Percentiles rank a stretch among this genome's conserved stretches.
Evolutionary conservation across 179 eudicot genomes (phyloP).

Genomic region (Amaranthus tricolor): DNA sequence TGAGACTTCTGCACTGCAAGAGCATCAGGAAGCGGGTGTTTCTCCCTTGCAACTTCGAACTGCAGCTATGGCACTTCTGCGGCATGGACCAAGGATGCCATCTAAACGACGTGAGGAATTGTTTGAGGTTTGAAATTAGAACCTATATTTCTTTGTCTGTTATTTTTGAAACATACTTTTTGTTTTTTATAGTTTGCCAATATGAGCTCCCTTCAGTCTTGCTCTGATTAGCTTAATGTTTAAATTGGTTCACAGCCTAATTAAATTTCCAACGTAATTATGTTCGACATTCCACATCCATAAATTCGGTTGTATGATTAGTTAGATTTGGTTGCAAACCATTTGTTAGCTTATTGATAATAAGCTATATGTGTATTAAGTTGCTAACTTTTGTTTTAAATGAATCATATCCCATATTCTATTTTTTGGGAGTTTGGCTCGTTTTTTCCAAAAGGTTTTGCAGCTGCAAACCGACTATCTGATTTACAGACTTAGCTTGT

Average conservation of each 20-base stretch:
- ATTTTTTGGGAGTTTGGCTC: no score
- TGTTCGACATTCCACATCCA: not conserved
- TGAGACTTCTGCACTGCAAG: constrained; percentile 31
- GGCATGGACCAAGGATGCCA: constrained; percentile 92
- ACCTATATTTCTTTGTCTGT: not conserved
- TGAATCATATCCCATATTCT: not conserved
- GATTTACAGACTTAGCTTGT: not conserved
- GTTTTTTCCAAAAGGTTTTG: not conserved
- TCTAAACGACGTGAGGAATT: constrained; percentile 80
- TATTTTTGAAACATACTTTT: not conserved
- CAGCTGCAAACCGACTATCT: not conserved
- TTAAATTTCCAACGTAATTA: no score
- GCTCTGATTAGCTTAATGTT: not conserved
- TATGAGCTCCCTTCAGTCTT: constrained; percentile 1
- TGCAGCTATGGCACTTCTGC: constrained; percentile 92
- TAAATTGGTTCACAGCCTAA: not conserved
- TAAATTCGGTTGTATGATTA: not conserved
- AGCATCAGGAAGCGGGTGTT: constrained; percentile 63
- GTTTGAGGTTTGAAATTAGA: constrained; percentile 52
- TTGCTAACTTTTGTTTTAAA: not conserved
- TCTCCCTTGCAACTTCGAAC: constrained; percentile 81
- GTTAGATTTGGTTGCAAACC: not conserved
- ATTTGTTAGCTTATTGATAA: not conserved
- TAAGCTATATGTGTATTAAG: not conserved
- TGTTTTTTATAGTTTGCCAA: not conserved